Evolutionary conservation across 2,329 filamentous ascomycete species (phyloP).

Genomic region (Colletotrichum lentis): DNA sequence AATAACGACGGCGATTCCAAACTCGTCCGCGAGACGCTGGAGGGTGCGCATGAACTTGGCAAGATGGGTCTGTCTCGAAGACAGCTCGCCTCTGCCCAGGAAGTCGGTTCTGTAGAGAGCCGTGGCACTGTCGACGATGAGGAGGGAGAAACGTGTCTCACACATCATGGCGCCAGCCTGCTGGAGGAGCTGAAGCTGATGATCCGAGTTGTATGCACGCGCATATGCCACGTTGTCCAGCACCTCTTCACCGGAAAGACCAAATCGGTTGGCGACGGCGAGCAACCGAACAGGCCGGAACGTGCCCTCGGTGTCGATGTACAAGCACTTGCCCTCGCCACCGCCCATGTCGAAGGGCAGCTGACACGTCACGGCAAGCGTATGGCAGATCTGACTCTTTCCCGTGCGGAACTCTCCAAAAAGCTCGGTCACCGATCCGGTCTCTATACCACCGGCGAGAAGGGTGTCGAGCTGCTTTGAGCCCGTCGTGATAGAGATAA

Average conservation of each 20-base stretch:
- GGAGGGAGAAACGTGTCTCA: conserved; percentile 93
- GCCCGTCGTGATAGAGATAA: conserved; percentile 97
- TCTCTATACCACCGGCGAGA: conserved; percentile 93
- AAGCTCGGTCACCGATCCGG: conserved; percentile 95
- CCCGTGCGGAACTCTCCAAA: conserved; percentile 98
- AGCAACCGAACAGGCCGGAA: conserved; percentile 92
- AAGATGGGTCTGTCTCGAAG: conserved; percentile 87
- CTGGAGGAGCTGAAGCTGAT: conserved; percentile 92
- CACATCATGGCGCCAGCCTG: conserved; percentile 99
- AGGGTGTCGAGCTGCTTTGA: conserved; percentile 97
- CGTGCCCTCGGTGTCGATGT: conserved; percentile 98
- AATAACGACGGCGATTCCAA: conserved; percentile 97
- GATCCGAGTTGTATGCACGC: conserved; percentile 97
- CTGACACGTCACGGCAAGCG: conserved; percentile 97
- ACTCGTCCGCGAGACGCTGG: conserved; percentile 80
- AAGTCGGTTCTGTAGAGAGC: conserved; percentile 97
- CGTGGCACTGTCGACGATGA: conserved; percentile 96
- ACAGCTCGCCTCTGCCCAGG: conserved; percentile 93
- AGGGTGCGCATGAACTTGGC: conserved; percentile 89
- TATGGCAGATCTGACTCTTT: conserved; percentile 99
- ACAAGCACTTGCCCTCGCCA: conserved; percentile 96
- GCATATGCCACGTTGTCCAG: conserved; percentile 98
- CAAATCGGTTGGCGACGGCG: conserved; percentile 92
- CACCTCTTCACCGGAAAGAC: conserved; percentile 94
- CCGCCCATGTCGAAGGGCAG: conserved; percentile 98